These are phyloP conservation scores for Acanthamoeba triangularis DNA, from an alignment of 208 protist species.

Conservation along the genomic window DNA sequence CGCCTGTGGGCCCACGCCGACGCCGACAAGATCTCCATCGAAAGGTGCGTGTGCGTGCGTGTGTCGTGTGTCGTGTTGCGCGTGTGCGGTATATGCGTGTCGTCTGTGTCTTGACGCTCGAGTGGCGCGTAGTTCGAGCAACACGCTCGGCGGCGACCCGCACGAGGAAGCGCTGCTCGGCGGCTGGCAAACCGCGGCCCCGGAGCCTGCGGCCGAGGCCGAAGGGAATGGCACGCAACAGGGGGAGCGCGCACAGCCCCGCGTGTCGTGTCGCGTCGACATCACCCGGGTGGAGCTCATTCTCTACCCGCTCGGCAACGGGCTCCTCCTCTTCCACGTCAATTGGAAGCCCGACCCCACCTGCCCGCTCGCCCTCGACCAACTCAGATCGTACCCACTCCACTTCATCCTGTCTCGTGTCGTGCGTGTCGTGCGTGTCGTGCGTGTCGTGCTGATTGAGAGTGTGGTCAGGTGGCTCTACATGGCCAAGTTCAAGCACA, in stretches of 20 bases:
- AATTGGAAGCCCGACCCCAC: not conserved
- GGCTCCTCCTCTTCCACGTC: conserved; percentile 14
- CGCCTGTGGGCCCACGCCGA: not conserved
- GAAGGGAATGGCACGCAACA: not conserved
- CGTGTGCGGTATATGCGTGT: too few relatives aligned
- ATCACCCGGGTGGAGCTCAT: conserved; percentile 4
- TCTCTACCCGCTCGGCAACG: conserved; percentile 1
- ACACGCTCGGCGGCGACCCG: not conserved
- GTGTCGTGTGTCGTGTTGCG: not conserved
- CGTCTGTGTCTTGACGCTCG: too few relatives aligned
- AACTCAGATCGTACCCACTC: not conserved
- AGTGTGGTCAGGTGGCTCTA: not conserved
- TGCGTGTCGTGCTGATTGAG: not conserved
- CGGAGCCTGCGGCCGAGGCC: not conserved
- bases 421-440: too few relatives aligned
- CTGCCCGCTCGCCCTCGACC: not conserved
- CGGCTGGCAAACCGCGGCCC: not conserved
- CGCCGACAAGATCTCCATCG: not conserved
- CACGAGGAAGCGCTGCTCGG: not conserved
- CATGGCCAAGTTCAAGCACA: conserved; percentile 44
- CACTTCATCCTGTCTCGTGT: too few relatives aligned
- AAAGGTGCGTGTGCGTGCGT: not conserved
- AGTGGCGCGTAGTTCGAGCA: not conserved
- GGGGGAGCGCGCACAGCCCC: not conserved
- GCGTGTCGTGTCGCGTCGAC: not conserved